Evolutionary conservation across 2,329 filamentous ascomycete species (phyloP).

Genomic region (Alternaria gansuensis): DNA sequence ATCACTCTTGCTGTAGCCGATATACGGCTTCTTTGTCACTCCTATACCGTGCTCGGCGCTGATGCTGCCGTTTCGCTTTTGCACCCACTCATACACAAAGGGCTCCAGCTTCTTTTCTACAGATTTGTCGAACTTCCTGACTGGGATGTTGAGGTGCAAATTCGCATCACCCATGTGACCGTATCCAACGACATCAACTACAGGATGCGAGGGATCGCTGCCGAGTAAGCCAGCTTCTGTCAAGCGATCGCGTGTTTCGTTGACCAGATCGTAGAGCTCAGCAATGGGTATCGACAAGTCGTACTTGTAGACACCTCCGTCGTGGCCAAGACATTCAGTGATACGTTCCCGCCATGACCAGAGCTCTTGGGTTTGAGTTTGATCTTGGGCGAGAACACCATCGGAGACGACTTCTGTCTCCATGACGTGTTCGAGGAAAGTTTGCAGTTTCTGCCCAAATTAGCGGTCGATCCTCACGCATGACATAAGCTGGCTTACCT

Average conservation of each 20-base stretch:
- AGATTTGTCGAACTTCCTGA: constrained; percentile 81
- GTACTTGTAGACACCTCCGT: constrained; percentile 98
- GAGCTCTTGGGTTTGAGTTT: constrained; percentile 83
- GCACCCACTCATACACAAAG: constrained; percentile 97
- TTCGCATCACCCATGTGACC: constrained; percentile 99
- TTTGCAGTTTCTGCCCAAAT: constrained; percentile 75
- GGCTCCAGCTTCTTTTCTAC: constrained; percentile 91
- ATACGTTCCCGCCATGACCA: constrained; percentile 96
- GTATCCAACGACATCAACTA: constrained; percentile 91
- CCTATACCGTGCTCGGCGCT: constrained; percentile 96
- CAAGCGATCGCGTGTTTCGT: constrained; percentile 80
- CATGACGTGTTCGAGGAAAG: constrained; percentile 93
- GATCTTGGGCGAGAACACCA: constrained; percentile 90
- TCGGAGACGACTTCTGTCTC: constrained; percentile 84
- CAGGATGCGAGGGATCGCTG: constrained; percentile 78
- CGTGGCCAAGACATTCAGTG: constrained; percentile 85
- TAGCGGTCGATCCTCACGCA: constrained; percentile 1
- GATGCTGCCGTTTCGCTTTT: constrained; percentile 87
- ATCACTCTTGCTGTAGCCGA: constrained; percentile 89
- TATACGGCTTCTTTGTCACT: constrained; percentile 93
- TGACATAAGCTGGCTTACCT: constrained; percentile 35
- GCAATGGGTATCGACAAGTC: constrained; percentile 91
- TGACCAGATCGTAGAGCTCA: constrained; percentile 88
- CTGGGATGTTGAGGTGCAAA: constrained; percentile 89
- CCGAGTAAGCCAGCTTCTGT: constrained; percentile 75